phyloP scores from a whole-genome alignment of 805 yeast genomes.

The Priceomyces fermenticarens region DNA sequence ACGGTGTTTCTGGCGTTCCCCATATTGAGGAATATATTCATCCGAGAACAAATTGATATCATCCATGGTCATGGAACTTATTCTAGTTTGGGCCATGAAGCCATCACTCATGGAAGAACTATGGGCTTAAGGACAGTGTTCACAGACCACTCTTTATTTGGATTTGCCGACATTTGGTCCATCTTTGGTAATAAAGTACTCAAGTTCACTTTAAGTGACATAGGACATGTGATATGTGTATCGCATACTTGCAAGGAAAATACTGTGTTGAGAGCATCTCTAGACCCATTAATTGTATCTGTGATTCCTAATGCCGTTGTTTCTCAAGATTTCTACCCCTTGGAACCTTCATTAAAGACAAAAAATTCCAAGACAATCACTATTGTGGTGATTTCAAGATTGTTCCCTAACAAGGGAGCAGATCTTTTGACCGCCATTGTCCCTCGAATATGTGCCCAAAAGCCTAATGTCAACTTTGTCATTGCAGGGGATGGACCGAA shows the following conservation, averaged over 20 bases:
- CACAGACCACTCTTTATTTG: conserved; percentile 95
- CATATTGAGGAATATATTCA: conserved; percentile 73
- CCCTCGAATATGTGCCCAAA: conserved; percentile 70
- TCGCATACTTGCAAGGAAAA: conserved; percentile 96
- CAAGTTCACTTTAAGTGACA: conserved; percentile 78
- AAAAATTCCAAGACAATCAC: conserved; percentile 45
- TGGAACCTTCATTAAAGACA: conserved; percentile 11
- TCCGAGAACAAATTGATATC: conserved; percentile 81
- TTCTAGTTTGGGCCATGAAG: conserved; percentile 84
- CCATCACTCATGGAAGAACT: conserved; percentile 84
- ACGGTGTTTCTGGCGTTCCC: conserved; percentile 89
- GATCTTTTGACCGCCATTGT: conserved; percentile 81
- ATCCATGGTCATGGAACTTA: conserved; percentile 96
- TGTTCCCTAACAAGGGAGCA: conserved; percentile 96
- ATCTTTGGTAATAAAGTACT: conserved; percentile 83
- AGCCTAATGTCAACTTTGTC: conserved; percentile 67
- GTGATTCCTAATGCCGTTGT: conserved; percentile 97
- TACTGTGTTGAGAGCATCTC: conserved; percentile 80
- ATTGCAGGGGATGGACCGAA: conserved; percentile 98
- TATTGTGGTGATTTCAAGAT: conserved; percentile 84
- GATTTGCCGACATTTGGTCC: conserved; percentile 82
- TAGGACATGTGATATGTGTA: conserved; percentile 94
- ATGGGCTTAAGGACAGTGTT: conserved; percentile 91
- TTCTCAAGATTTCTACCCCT: conserved; percentile 67
- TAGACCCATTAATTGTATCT: conserved; percentile 73